Conservation (phyloP, 345 rosid genomes). For the Lumnitzera littorea region DNA sequence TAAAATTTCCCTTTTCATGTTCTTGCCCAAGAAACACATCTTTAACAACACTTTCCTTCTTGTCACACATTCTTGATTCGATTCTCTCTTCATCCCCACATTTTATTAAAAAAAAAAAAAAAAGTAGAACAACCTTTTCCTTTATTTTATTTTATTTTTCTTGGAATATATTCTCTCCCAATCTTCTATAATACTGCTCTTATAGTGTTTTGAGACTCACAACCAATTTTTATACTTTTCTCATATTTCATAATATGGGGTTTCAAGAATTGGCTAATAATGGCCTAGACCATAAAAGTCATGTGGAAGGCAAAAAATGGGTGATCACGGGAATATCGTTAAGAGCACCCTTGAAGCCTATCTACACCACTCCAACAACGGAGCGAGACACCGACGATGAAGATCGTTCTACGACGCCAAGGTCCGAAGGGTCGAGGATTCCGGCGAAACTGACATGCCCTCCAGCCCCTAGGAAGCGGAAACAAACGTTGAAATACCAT, state of each 20-base stretch:
- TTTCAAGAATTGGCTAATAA: not conserved
- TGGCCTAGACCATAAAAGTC: too few relatives aligned
- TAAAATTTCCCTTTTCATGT: not conserved
- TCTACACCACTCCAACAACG: constrained; percentile 27
- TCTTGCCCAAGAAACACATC: not conserved
- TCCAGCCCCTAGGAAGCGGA: constrained; percentile 67
- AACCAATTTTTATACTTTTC: not conserved
- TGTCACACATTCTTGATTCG: not conserved
- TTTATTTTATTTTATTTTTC: not conserved
- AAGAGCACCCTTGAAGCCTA: constrained; percentile 45
- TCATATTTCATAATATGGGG: not conserved
- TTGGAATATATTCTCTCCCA: not conserved
- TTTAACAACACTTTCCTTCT: not conserved
- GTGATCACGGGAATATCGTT: constrained; percentile 21
- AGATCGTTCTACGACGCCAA: constrained; percentile 51
- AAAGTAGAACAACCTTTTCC: not conserved
- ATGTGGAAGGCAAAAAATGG: constrained; percentile 17
- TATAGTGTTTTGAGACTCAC: not conserved
- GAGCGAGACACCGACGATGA: constrained; percentile 14
- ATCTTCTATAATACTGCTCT: not conserved
- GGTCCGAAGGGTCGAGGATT: constrained; percentile 40
- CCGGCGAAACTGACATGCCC: constrained; percentile 48
- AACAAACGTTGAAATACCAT: constrained; percentile 30
- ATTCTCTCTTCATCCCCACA: constrained; percentile 2
- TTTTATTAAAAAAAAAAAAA: not conserved